Evolutionary conservation across 306 rosid species (phyloP).

Genomic region (Aeschynomene evenia): DNA sequence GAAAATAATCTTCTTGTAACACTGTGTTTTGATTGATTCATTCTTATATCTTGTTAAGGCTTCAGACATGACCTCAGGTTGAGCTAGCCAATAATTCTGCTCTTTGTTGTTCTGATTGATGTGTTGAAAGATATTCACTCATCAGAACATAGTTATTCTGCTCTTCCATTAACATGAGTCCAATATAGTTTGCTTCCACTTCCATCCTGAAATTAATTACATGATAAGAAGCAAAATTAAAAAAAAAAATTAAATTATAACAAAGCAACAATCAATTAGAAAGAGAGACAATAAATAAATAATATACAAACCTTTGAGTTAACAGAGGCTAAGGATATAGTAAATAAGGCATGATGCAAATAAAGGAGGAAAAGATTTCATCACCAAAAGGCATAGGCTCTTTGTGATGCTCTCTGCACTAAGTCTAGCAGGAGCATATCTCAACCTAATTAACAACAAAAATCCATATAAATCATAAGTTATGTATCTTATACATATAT

Average conservation of each 20-base stretch:
- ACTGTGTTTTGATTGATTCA: too few species aligned
- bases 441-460: constrained; percentile 61
- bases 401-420: constrained; percentile 71
- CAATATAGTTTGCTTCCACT: constrained; percentile 86
- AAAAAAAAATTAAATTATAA: too few species aligned
- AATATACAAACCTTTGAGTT: too few species aligned
- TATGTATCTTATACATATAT: too few species aligned
- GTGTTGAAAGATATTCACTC: constrained; percentile 65
- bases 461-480: neutral
- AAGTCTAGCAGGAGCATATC: constrained; percentile 87
- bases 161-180: constrained; percentile 57
- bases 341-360: too few species aligned
- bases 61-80: constrained; percentile 72
- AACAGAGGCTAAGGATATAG: too few species aligned
- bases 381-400: too few species aligned
- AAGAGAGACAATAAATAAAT: neutral
- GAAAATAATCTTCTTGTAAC: too few species aligned
- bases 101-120: constrained; percentile 68
- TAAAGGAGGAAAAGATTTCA: too few species aligned
- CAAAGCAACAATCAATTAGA: constrained; percentile 2
- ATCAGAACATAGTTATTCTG: constrained; percentile 39
- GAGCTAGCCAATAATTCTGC: constrained; percentile 60
- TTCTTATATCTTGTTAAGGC: constrained; percentile 47
- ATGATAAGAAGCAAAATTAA: too few species aligned
- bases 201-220: constrained; percentile 69